Evolutionary conservation across 2,329 filamentous ascomycete species (phyloP).

Genomic region (Colletotrichum kahawae): DNA sequence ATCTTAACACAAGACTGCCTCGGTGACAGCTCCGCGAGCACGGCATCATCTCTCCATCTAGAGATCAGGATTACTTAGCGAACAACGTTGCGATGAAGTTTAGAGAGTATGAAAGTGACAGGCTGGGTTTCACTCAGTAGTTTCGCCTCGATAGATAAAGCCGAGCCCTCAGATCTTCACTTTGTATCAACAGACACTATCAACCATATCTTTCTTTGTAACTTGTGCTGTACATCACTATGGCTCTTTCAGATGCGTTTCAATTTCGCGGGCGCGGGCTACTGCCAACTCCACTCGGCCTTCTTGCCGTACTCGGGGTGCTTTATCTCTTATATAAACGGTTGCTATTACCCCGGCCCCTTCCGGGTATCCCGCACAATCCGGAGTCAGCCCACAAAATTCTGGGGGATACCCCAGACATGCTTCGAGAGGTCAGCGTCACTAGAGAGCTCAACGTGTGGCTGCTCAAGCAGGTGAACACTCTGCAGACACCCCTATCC

Average conservation of each 20-base stretch:
- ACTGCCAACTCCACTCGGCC: background rate
- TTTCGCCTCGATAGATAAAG: background rate
- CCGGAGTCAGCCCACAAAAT: background rate
- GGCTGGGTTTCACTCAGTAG: background rate
- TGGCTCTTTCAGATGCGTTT: background rate
- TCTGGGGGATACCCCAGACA: background rate
- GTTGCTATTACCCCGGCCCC: background rate
- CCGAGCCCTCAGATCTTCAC: background rate
- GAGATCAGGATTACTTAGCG: background rate
- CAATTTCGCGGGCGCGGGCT: background rate
- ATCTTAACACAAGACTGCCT: background rate
- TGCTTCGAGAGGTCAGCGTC: background rate
- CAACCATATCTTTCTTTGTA: background rate
- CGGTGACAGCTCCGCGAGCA: background rate
- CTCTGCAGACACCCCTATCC: constrained; percentile 44
- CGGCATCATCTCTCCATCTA: background rate
- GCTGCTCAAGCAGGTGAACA: background rate
- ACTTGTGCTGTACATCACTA: background rate
- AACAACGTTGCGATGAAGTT: background rate
- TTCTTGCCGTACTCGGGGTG: background rate
- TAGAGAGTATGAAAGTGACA: background rate
- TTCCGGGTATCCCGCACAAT: background rate
- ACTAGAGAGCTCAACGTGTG: background rate
- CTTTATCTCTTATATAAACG: background rate
- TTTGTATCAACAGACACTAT: background rate